Percentiles rank a stretch among this genome's conserved stretches.
These are phyloP conservation scores for Mangifera indica DNA, from an alignment of 345 rosid genomes.

Conservation along the genomic window DNA sequence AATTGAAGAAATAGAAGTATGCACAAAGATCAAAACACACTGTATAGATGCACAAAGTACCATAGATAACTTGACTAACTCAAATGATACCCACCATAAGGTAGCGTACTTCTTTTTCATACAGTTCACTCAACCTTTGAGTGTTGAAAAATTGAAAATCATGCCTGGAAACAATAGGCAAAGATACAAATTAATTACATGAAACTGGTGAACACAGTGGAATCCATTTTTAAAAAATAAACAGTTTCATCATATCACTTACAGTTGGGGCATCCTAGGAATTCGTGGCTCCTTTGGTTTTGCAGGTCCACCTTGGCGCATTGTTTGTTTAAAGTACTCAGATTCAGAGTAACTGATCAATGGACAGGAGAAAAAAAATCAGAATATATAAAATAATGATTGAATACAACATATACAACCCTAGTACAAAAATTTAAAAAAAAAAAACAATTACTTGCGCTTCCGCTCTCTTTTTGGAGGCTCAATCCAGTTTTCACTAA, in stretches of 20 bases:
- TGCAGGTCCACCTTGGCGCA: slow-evolving; percentile 92
- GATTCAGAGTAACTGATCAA: slow-evolving; percentile 84
- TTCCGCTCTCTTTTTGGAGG: slow-evolving; percentile 98
- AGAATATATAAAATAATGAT: slow-evolving; percentile 1
- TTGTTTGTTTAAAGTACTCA: slow-evolving; percentile 92
- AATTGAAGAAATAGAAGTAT: not conserved
- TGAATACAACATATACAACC: not conserved
- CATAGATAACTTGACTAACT: slow-evolving; percentile 10
- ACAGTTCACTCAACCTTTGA: slow-evolving; percentile 88
- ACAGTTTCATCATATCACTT: slow-evolving; percentile 27
- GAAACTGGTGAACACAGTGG: slow-evolving; percentile 9
- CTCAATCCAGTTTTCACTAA: slow-evolving; percentile 94
- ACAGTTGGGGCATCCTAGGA: slow-evolving; percentile 99
- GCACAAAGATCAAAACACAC: not conserved
- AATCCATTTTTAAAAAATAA: not conserved
- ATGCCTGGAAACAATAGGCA: slow-evolving; percentile 53
- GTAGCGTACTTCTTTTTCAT: slow-evolving; percentile 97
- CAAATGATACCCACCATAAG: slow-evolving; percentile 66
- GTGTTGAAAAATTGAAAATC: slow-evolving; percentile 97
- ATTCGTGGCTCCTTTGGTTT: slow-evolving; percentile 97
- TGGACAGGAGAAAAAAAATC: not conserved
- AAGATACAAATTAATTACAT: slow-evolving; percentile 13
- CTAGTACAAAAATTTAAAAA: not conserved
- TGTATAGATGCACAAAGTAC: slow-evolving; percentile 8
- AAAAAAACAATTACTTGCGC: slow-evolving; percentile 69